phyloP scores from a whole-genome alignment of 164 flowering plant species.

The Amborella trichopoda region DNA sequence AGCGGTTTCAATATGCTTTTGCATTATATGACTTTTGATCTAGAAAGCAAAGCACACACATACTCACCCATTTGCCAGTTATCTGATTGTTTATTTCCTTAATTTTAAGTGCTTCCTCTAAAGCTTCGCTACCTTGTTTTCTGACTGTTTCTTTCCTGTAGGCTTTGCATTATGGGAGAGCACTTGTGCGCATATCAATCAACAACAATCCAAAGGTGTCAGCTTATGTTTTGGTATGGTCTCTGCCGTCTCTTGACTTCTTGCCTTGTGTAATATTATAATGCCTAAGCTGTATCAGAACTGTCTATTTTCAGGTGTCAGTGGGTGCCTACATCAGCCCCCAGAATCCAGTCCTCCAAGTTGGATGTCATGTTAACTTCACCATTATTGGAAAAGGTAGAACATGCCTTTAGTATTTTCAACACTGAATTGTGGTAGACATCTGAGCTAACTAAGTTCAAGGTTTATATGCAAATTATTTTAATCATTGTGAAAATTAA shows the following conservation, averaged over 20 bases:
- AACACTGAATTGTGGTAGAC: no score
- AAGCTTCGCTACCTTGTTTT: no score
- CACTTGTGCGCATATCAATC: slow-evolving; percentile 46
- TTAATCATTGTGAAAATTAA: not conserved
- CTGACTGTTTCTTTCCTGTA: no score
- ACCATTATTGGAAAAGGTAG: slow-evolving; percentile 41
- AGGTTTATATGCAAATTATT: not conserved
- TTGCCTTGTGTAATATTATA: not conserved
- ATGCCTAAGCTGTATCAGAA: not conserved
- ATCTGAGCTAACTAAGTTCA: no score
- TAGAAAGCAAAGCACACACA: not conserved
- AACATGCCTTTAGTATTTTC: not conserved
- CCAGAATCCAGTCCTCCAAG: slow-evolving; percentile 44
- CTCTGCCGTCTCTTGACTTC: not conserved
- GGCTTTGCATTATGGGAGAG: no score
- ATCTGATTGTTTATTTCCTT: no score
- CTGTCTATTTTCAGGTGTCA: slow-evolving; percentile 35
- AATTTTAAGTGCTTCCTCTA: no score
- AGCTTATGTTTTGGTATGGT: slow-evolving; percentile 63
- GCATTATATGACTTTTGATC: not conserved
- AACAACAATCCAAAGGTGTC: slow-evolving; percentile 30
- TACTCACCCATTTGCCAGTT: not conserved
- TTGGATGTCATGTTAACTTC: slow-evolving; percentile 48
- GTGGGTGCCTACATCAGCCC: slow-evolving; percentile 71
- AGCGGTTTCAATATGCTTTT: not conserved